Evolutionary conservation across 2,329 filamentous ascomycete species (phyloP), one percentile per base, ranked within the genome.

Genomic region (Arthrocladium fulminans): DNA sequence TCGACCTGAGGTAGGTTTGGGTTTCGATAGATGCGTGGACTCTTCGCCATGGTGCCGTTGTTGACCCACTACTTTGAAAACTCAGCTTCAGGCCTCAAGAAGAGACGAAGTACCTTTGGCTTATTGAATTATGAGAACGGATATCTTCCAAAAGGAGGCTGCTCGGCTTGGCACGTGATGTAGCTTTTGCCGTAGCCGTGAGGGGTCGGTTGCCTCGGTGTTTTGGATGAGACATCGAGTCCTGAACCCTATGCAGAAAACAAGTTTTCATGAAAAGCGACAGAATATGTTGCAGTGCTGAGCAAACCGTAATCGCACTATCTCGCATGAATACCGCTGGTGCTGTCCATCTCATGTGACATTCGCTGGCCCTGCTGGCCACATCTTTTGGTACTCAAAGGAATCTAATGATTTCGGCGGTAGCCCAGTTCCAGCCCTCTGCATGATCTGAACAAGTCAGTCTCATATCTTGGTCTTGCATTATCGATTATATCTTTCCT

Each of bases 11-110:
- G 54, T 30, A 29, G 27, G 12, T 25, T 24, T 17, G 45, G 23
- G 27, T 54, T 54, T 17, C 24, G 39, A 39, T 56, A 56, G 39
- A 56, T 54, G 51, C 50, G 47, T n/a, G 47, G 20, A 43, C 48
- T 49, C 6, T 34, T 46, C 12, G 19, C 3, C 42, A 35, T 45
- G 32, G n/a, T 35, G 17, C n/a, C 32, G 17, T n/a, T 8, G 32
- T 7, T n/a, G 6, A 35, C 13, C 32, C 17, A 35, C 6, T 15
- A n/a, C 13, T 6, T 15, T 5, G 17, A 15, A 7, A 35, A 15
- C 32, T 35, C 32, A 35, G 13, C 13, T n/a, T 15, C 7, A 35
- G 17, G 32, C 13, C 13, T 15, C 32, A 35, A 6, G 5, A n/a
- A 15, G 10, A 15, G 13, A 6, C 13, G 32, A 35, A 35, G 13